Evolutionary conservation across 2,329 filamentous ascomycete genomes (phyloP).

Genomic region (Cladosporium oxysporum): DNA sequence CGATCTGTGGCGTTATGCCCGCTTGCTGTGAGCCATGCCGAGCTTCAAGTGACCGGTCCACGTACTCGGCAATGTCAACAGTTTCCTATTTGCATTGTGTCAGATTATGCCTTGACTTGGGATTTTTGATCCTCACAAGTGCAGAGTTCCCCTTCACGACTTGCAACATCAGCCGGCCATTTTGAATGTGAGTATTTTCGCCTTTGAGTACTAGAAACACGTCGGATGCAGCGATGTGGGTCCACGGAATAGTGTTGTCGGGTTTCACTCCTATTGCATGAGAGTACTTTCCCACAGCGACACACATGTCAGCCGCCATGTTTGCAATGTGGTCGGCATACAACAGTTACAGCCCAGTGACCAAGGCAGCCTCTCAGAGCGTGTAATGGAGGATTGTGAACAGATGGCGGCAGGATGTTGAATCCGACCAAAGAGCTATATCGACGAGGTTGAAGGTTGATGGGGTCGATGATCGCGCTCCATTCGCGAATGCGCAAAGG

Average conservation of each 20-base stretch:
- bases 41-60: constrained; percentile 28
- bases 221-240: constrained; percentile 33
- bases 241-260: constrained; percentile 40
- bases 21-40: constrained; percentile 26
- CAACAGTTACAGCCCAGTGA: neutral
- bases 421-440: neutral
- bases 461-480: neutral
- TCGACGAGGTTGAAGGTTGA: constrained; percentile 1
- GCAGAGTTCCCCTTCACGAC: constrained; percentile 44
- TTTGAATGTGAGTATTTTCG: constrained; percentile 21
- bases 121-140: constrained; percentile 37
- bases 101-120: neutral
- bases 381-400: neutral
- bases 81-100: constrained; percentile 30
- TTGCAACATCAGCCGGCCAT: constrained; percentile 36
- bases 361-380: neutral
- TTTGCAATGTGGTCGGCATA: neutral
- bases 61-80: constrained; percentile 32
- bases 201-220: constrained; percentile 32
- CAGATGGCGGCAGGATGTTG: constrained; percentile 8
- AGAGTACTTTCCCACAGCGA: constrained; percentile 36
- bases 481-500: neutral
- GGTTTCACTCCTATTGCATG: constrained; percentile 36
- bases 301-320: constrained; percentile 32
- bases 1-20: constrained; percentile 36